Evolutionary conservation across 2,329 filamentous ascomycete genomes (phyloP).

Genomic region (Sporothrix brasiliensis): DNA sequence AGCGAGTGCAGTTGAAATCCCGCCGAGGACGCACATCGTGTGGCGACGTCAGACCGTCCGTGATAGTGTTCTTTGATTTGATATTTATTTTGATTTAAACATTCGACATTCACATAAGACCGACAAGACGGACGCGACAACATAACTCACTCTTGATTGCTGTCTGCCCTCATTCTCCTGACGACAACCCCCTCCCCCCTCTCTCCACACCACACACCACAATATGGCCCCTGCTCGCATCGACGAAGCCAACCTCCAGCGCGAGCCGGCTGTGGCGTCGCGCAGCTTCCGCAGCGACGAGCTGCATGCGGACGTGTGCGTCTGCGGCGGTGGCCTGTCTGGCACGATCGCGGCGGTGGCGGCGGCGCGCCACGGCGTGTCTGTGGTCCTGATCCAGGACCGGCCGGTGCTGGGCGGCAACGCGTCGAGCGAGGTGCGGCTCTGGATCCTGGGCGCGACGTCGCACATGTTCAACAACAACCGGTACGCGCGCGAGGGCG

Average conservation of each 20-base stretch:
- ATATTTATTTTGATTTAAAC: neutral
- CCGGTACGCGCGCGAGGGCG: constrained; percentile 39
- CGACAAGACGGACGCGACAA: too few species aligned
- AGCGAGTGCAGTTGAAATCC: neutral
- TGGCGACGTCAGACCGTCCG: neutral
- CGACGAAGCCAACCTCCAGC: constrained; percentile 35
- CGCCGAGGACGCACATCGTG: neutral
- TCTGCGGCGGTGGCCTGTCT: constrained; percentile 38
- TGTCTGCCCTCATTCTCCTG: neutral
- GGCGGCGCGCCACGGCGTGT: constrained; percentile 37
- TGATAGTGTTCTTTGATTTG: neutral
- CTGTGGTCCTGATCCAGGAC: constrained; percentile 37
- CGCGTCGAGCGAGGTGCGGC: constrained; percentile 38
- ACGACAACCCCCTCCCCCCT: neutral
- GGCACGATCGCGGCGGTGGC: constrained; percentile 38
- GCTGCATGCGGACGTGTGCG: constrained; percentile 40
- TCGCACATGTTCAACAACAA: constrained; percentile 42
- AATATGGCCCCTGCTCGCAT: constrained; percentile 38
- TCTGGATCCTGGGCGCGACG: constrained; percentile 39
- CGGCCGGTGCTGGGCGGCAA: constrained; percentile 39
- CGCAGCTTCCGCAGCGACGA: constrained; percentile 35
- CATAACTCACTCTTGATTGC: neutral
- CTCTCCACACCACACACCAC: neutral
- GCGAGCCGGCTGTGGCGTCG: constrained; percentile 35
- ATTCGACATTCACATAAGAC: neutral